Evolutionary conservation across 495 filamentous ascomycete genomes (phyloP).

Genomic region (Daldinia concentrica): DNA sequence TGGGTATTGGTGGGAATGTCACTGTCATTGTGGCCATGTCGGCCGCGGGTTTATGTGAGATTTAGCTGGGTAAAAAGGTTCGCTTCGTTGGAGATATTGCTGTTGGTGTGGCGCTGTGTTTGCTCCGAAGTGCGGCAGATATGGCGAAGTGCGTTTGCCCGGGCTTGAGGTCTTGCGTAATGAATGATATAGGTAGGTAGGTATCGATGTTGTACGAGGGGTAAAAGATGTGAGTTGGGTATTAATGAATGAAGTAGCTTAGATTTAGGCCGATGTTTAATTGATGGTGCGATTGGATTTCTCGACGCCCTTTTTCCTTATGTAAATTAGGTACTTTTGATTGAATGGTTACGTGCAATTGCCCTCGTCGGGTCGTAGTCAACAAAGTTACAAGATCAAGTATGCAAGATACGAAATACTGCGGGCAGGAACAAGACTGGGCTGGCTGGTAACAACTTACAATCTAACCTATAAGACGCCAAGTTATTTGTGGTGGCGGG

Average conservation of each 20-base stretch:
- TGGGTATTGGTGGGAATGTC: slow-evolving; percentile 28
- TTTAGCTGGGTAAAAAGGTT: slow-evolving; percentile 6
- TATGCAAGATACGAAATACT: slow-evolving; percentile 1
- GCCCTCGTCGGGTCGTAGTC: slow-evolving; percentile 7
- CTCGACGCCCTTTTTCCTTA: not conserved
- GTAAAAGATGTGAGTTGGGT: not conserved
- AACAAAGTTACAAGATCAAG: slow-evolving; percentile 4
- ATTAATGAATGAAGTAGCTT: not conserved
- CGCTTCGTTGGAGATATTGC: not conserved
- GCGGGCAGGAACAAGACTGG: not conserved
- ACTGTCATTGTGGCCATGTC: slow-evolving; percentile 42
- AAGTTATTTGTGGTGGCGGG: slow-evolving; percentile 44
- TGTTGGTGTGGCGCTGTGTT: not conserved
- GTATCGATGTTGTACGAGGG: not conserved
- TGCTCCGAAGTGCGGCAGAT: slow-evolving; percentile 5
- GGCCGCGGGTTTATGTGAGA: slow-evolving; percentile 25
- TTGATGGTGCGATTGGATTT: slow-evolving; percentile 29
- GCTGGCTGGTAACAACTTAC: not conserved
- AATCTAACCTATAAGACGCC: slow-evolving; percentile 29
- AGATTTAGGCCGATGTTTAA: not conserved
- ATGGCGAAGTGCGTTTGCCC: not conserved
- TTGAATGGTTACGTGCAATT: slow-evolving; percentile 1
- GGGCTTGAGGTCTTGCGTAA: not conserved
- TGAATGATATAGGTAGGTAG: not conserved
- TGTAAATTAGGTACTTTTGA: not conserved